phyloP scores from a whole-genome alignment of 2,329 filamentous ascomycete species.

The Aspergillus caelatus region DNA sequence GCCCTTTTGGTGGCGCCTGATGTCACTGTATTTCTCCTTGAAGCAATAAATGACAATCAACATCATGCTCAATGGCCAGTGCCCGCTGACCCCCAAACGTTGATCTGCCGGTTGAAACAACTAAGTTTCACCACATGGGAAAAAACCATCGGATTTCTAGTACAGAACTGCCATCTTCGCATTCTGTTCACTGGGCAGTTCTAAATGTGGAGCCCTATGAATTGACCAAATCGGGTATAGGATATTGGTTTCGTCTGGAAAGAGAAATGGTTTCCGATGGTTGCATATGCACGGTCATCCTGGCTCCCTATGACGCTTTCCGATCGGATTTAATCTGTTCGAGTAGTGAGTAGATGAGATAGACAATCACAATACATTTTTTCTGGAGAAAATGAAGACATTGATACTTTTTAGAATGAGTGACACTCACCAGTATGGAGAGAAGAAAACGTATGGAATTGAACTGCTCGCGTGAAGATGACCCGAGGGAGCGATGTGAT shows the following conservation, averaged over 20 bases:
- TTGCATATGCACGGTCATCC: not conserved
- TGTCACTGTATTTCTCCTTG: not conserved
- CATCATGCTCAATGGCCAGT: not conserved
- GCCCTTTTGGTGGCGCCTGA: not conserved
- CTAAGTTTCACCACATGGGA: not conserved
- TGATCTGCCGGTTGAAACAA: not conserved
- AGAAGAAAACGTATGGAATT: not conserved
- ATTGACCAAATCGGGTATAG: not conserved
- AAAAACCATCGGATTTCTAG: not conserved
- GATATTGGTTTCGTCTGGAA: not conserved
- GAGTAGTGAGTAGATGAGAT: not conserved
- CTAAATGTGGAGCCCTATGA: not conserved
- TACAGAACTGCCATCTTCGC: not conserved
- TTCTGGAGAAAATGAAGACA: not conserved
- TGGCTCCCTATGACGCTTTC: not conserved
- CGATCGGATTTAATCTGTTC: not conserved
- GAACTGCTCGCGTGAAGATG: not conserved
- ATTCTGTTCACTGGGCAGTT: not conserved
- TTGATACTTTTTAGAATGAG: not conserved
- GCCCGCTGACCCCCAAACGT: not conserved
- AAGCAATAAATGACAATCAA: not conserved
- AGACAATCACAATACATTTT: not conserved
- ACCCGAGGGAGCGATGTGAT: slow-evolving; percentile 12
- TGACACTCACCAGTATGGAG: not conserved
- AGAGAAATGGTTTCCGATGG: slow-evolving; percentile 13